Percentiles rank a stretch among this genome's conserved stretches.
Conservation (phyloP, 1,284 basidiomycete species). For the Trametes polyzona region DNA sequence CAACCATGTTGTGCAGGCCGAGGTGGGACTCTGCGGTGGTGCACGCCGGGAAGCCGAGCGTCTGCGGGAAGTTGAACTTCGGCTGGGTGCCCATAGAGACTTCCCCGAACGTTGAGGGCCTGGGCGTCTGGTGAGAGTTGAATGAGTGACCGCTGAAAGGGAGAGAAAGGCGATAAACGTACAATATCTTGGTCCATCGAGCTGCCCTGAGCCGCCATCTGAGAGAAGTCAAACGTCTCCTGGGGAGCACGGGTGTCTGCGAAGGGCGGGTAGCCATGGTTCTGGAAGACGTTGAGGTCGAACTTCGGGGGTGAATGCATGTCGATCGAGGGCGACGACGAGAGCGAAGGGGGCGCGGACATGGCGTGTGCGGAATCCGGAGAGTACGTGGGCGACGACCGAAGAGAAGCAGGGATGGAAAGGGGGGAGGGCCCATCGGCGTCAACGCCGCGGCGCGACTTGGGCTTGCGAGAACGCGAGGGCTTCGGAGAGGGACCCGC, state of each 20-base stretch:
- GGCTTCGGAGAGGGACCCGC: slow-evolving; percentile 23
- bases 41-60: background rate
- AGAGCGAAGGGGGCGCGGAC: slow-evolving; percentile 10
- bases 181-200: slow-evolving; percentile 18
- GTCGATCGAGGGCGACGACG: slow-evolving; percentile 4
- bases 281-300: slow-evolving; percentile 1
- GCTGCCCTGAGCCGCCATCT: background rate
- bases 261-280: background rate
- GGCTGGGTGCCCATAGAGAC: slow-evolving; percentile 9
- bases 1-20: slow-evolving; percentile 3
- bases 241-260: background rate
- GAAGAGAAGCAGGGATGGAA: slow-evolving; percentile 9
- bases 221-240: background rate
- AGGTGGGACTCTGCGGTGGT: slow-evolving; percentile 7
- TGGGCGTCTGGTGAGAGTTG: slow-evolving; percentile 12
- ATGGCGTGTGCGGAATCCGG: background rate
- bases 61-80: slow-evolving; percentile 15
- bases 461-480: slow-evolving; percentile 25
- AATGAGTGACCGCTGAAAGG: background rate
- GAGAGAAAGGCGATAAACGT: background rate
- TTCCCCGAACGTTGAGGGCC: slow-evolving; percentile 18
- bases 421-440: background rate
- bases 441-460: slow-evolving; percentile 17
- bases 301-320: background rate
- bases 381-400: slow-evolving; percentile 8